Conservation (phyloP, 2,329 filamentous ascomycete genomes). For the Fusarium albosuccineum region DNA sequence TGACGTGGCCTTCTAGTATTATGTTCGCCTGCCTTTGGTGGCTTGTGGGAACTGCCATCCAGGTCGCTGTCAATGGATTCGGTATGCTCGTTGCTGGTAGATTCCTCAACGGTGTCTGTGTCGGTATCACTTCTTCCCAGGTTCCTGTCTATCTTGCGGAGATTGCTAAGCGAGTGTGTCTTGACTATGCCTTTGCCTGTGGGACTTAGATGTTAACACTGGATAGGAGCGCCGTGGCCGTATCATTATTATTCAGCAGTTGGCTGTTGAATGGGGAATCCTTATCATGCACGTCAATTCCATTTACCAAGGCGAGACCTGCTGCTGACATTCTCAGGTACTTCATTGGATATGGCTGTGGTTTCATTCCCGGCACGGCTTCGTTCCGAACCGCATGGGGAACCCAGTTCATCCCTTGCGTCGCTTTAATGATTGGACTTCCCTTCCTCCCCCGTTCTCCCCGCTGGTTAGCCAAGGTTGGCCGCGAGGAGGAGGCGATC, state of each 20-base stretch:
- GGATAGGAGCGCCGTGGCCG: conserved; percentile 20
- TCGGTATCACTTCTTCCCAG: conserved; percentile 23
- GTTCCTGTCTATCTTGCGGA: conserved; percentile 27
- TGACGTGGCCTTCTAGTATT: not conserved
- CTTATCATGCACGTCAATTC: conserved; percentile 62
- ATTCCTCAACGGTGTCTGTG: conserved; percentile 17
- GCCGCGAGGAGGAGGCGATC: conserved; percentile 66
- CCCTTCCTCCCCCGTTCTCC: conserved; percentile 71
- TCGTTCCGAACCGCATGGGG: conserved; percentile 75
- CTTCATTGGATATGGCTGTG: conserved; percentile 73
- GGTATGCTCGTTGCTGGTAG: conserved; percentile 20
- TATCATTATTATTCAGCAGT: conserved; percentile 31
- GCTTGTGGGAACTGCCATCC: conserved; percentile 2
- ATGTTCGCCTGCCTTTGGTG: conserved; percentile 21
- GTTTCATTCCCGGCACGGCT: conserved; percentile 66
- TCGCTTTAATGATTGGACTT: conserved; percentile 67
- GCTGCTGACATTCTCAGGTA: conserved; percentile 54
- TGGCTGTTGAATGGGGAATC: conserved; percentile 53
- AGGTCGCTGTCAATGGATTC: conserved; percentile 12
- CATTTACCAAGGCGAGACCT: not conserved
- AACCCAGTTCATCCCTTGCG: conserved; percentile 70
- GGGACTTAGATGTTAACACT: not conserved
- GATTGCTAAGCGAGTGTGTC: conserved; percentile 23
- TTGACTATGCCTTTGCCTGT: too few species aligned
- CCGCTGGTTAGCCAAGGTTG: conserved; percentile 71